These are phyloP conservation scores for Saitozyma sp. DNA, from an alignment of 768 basidiomycete genomes.

Conservation along the genomic window DNA sequence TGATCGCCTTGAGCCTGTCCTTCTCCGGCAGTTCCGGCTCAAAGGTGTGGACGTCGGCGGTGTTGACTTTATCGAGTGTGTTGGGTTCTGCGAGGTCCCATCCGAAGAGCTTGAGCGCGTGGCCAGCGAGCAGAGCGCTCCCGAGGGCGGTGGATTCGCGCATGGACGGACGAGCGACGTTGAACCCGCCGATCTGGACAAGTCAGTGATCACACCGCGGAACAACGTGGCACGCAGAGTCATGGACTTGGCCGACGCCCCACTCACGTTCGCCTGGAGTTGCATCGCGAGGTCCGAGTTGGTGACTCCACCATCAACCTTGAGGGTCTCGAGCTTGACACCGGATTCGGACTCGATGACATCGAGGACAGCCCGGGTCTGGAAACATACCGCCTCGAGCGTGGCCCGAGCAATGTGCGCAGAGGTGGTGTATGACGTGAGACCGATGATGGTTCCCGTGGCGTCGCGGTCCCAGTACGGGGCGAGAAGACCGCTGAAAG, in stretches of 20 bases:
- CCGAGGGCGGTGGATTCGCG: conserved; percentile 96
- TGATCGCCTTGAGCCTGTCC: conserved; percentile 67
- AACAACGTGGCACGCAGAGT: neutral
- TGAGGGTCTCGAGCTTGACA: conserved; percentile 74
- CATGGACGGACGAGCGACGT: conserved; percentile 91
- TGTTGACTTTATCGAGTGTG: conserved; percentile 82
- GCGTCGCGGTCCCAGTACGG: conserved; percentile 93
- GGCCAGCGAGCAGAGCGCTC: conserved; percentile 87
- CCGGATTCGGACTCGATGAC: conserved; percentile 89
- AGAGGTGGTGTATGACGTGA: conserved; percentile 57
- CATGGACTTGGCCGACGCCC: conserved; percentile 40
- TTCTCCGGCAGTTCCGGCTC: conserved; percentile 60
- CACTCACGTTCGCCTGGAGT: conserved; percentile 50
- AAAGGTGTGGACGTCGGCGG: conserved; percentile 74
- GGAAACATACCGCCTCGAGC: conserved; percentile 92
- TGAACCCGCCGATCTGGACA: conserved; percentile 80
- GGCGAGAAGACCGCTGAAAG: conserved; percentile 91
- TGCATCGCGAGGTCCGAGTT: conserved; percentile 58
- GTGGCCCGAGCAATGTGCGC: conserved; percentile 93
- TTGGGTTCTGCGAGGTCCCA: conserved; percentile 86
- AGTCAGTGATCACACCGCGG: neutral
- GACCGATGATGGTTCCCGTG: conserved; percentile 46
- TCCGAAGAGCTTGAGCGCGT: conserved; percentile 81
- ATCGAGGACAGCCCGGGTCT: conserved; percentile 91
- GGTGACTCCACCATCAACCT: conserved; percentile 73